Evolutionary conservation across 305 asterid species (phyloP), one percentile per base, ranked within the genome.

Genomic region (Plantago lanceolata): DNA sequence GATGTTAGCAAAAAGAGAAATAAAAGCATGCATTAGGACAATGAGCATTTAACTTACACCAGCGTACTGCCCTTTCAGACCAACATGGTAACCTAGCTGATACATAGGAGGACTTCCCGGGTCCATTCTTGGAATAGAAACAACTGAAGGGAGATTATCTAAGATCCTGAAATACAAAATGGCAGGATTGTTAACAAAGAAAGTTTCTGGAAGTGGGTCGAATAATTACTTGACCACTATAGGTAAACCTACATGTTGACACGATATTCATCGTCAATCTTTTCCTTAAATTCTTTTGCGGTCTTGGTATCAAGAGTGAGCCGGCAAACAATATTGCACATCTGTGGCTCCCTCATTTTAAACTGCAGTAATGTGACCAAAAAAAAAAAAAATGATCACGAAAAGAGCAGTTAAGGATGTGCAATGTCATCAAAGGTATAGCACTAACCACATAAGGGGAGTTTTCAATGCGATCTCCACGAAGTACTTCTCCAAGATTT

Each of bases 401-500:
- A 28, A 57, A 51, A 59, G 26, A 57, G 54, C 43, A 17, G 57
- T 53, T 26, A 35, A 67, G 15, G 47, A 54, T 8, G 24, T 9
- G 65, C 49, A 29, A 19, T 40, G 29, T 67, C 68, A 58, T 68
- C 29, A 52, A 64, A 66, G 16, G 53, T 26, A 63, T 59, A 61
- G 47, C 40, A 64, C 90, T 57, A 45, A 87, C 92, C 79, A 64
- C 62, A 74, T 60, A 87, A 60, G 88, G 86, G 43, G 95, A 84
- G 76, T 87, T 87, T 70, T 87, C 95, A 67, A 86, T 87, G 67
- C 95, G 86, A 65, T 87, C 95, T 0, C 95, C 95, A 64, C 89
- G 95, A 67, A 87, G 95, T 33, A 87, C 92, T 79, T 87, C 92
- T 59, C 95, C 92, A 28, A 87, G 92, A 81, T 87, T 87, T 71